Percentiles rank a stretch among this genome's conserved stretches.
Conservation (phyloP, 2,329 filamentous ascomycete genomes). For the Monosporascus sp. region DNA sequence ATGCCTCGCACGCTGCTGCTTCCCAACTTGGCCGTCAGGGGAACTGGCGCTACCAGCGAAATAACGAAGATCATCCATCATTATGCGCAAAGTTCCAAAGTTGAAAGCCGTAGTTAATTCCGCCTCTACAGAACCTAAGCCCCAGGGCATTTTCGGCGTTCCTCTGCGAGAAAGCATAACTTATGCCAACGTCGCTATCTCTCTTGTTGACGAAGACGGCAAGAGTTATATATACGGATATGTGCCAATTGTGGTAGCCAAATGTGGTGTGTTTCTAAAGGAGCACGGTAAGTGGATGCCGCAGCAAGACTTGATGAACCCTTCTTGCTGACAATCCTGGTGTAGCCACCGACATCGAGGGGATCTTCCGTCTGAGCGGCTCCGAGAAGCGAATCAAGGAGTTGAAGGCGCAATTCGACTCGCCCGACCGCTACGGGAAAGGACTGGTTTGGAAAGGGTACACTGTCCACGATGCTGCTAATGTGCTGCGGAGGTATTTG, state of each 20-base stretch:
- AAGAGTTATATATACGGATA: slow-evolving; percentile 98
- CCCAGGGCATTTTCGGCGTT: slow-evolving; percentile 86
- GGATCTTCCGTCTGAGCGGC: slow-evolving; percentile 92
- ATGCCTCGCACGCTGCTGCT: too few relatives aligned
- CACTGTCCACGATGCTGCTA: slow-evolving; percentile 96
- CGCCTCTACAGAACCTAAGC: slow-evolving; percentile 35
- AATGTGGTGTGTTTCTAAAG: slow-evolving; percentile 95
- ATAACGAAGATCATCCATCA: not conserved
- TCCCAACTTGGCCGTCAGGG: too few relatives aligned
- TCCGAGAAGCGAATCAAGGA: slow-evolving; percentile 99
- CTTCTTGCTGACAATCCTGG: slow-evolving; percentile 18
- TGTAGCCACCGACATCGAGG: slow-evolving; percentile 85
- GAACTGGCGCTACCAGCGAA: not conserved
- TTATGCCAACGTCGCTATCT: slow-evolving; percentile 97
- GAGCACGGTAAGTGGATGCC: slow-evolving; percentile 72
- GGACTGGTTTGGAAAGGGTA: slow-evolving; percentile 96
- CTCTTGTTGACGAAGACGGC: slow-evolving; percentile 84
- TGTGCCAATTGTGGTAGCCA: slow-evolving; percentile 95
- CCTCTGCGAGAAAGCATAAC: slow-evolving; percentile 90
- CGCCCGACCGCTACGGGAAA: slow-evolving; percentile 92
- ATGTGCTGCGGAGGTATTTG: slow-evolving; percentile 89
- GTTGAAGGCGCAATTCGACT: slow-evolving; percentile 85
- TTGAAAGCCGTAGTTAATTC: slow-evolving; percentile 13
- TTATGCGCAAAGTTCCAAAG: slow-evolving; percentile 13
- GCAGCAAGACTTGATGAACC: slow-evolving; percentile 1